Evolutionary conservation across 2,329 filamentous ascomycete species (phyloP).

Genomic region (Fonsecaea pugnacius): DNA sequence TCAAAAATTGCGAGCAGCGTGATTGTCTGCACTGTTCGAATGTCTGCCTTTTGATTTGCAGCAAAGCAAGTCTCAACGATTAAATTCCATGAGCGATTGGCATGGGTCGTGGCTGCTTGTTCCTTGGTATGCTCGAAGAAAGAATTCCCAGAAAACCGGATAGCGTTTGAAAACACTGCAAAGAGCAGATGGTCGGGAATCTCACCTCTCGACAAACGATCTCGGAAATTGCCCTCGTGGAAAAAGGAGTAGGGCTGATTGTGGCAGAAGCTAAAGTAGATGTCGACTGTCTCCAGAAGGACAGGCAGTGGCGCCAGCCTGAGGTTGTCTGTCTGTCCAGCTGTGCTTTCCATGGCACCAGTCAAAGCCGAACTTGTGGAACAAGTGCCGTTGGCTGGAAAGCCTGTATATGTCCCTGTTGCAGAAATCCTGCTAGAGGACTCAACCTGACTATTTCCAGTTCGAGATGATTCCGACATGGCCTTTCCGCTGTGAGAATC

Average conservation of each 20-base stretch:
- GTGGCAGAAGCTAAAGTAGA: constrained; percentile 45
- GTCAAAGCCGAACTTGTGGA: too few species aligned
- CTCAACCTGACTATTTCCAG: too few species aligned
- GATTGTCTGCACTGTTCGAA: constrained; percentile 45
- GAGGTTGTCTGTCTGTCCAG: too few species aligned
- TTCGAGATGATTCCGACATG: too few species aligned
- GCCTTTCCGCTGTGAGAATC: too few species aligned
- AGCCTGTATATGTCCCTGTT: too few species aligned
- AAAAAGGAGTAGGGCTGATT: constrained; percentile 49
- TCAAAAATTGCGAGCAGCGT: constrained; percentile 46
- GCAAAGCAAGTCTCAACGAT: constrained; percentile 44
- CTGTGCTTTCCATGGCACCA: too few species aligned
- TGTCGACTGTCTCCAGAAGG: constrained; percentile 29
- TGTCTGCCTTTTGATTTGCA: constrained; percentile 39
- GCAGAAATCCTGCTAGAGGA: too few species aligned
- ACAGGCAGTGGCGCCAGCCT: too few species aligned
- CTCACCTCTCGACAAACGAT: constrained; percentile 35
- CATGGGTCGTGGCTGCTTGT: constrained; percentile 38
- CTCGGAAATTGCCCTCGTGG: constrained; percentile 43
- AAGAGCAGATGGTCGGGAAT: constrained; percentile 42
- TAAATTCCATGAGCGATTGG: constrained; percentile 42
- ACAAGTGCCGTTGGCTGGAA: too few species aligned
- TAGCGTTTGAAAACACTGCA: constrained; percentile 42
- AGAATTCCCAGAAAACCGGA: constrained; percentile 40
- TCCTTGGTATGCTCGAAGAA: constrained; percentile 36